A percentile compares a stretch with the other conserved stretches of the same genome.
phyloP scores from a whole-genome alignment of 495 filamentous ascomycete species.

The Lophiostoma macrostomum region DNA sequence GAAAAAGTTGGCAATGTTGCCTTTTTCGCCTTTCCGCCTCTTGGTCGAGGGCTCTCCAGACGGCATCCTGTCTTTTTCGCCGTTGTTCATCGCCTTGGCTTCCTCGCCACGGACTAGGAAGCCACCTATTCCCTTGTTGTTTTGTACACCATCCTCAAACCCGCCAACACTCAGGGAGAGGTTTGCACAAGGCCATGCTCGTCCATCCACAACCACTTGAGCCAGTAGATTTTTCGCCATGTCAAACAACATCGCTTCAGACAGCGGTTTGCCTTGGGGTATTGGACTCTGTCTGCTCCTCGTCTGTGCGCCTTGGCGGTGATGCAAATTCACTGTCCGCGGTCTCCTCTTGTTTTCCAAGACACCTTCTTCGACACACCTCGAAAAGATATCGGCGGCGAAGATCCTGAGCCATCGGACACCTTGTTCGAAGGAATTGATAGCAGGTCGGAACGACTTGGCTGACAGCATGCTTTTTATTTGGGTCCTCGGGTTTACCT shows the following conservation, averaged over 20 bases:
- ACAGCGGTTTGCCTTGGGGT: conserved; percentile 67
- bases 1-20: conserved; percentile 49
- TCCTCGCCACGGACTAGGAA: conserved; percentile 80
- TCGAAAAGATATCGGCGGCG: conserved; percentile 83
- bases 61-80: not conserved
- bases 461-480: conserved; percentile 99
- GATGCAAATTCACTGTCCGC: conserved; percentile 77
- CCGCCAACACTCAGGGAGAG: conserved; percentile 80
- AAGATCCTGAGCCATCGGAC: conserved; percentile 89
- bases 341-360: conserved; percentile 85
- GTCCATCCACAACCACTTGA: conserved; percentile 73
- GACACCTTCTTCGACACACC: conserved; percentile 88
- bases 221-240: conserved; percentile 71
- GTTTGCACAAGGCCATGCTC: conserved; percentile 83
- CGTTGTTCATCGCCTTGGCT: conserved; percentile 51
- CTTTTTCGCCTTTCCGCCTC: conserved; percentile 40
- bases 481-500: conserved; percentile 86
- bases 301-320: conserved; percentile 66
- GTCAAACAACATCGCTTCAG: conserved; percentile 70
- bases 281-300: conserved; percentile 73
- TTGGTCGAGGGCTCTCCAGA: conserved; percentile 33
- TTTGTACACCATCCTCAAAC: conserved; percentile 81
- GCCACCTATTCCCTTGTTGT: conserved; percentile 79
- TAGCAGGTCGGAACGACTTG: conserved; percentile 87
- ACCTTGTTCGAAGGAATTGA: conserved; percentile 77